These are phyloP conservation scores for Kodamaea sagamina DNA, from an alignment of 805 yeast genomes.

Conservation along the genomic window DNA sequence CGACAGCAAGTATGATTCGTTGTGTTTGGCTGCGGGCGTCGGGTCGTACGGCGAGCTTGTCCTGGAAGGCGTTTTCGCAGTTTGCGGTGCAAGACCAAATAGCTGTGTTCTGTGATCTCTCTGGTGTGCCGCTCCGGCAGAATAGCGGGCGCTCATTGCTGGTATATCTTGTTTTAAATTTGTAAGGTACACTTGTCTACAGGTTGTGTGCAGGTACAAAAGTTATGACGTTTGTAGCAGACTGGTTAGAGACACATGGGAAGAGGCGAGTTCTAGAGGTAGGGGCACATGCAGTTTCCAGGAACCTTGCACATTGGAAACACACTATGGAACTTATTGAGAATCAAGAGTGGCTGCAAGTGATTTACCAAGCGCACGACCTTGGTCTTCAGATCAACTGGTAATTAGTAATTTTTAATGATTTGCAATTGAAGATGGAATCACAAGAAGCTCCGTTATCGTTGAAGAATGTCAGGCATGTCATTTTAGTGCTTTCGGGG, in stretches of 20 bases:
- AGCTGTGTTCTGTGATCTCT: slow-evolving; percentile 46
- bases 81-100: slow-evolving; percentile 27
- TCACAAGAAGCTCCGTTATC: slow-evolving; percentile 32
- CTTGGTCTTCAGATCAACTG: background rate
- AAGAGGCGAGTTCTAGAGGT: too few relatives aligned
- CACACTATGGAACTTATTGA: too few relatives aligned
- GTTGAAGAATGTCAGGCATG: slow-evolving; percentile 62
- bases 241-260: too few relatives aligned
- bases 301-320: too few relatives aligned
- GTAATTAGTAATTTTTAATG: slow-evolving; percentile 2
- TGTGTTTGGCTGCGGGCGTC: slow-evolving; percentile 37
- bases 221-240: too few relatives aligned
- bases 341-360: background rate
- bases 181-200: background rate
- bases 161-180: slow-evolving; percentile 1
- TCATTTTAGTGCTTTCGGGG: slow-evolving; percentile 83
- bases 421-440: slow-evolving; percentile 6
- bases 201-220: background rate
- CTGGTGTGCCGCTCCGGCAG: slow-evolving; percentile 35
- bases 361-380: background rate
- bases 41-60: slow-evolving; percentile 43
- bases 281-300: too few relatives aligned
- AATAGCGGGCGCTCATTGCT: slow-evolving; percentile 18
- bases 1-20: slow-evolving; percentile 44
- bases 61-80: slow-evolving; percentile 22